These are phyloP conservation scores for Quercus variabilis DNA, from an alignment of 306 rosid genomes.

Conservation along the genomic window DNA sequence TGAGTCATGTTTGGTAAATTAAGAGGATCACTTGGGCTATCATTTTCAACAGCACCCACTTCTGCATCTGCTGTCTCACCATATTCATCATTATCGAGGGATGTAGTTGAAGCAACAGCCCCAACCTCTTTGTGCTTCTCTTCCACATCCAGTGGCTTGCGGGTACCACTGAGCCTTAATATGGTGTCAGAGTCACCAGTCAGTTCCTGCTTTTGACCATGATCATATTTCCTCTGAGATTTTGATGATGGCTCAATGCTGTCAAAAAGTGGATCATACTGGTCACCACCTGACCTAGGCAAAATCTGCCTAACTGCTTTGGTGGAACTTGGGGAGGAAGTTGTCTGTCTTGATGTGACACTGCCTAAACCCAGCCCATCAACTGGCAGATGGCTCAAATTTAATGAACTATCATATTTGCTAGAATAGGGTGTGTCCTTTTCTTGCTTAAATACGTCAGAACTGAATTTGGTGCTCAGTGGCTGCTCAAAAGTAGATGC, in stretches of 20 bases:
- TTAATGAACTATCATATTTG: conserved; percentile 35
- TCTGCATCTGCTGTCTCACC: conserved; percentile 95
- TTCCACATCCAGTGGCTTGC: conserved; percentile 49
- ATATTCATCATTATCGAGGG: conserved; percentile 74
- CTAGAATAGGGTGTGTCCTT: conserved; percentile 36
- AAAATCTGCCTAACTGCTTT: conserved; percentile 46
- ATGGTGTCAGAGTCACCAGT: conserved; percentile 51
- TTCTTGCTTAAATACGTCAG: conserved; percentile 48
- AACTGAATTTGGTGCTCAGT: conserved; percentile 58
- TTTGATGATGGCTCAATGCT: conserved; percentile 73
- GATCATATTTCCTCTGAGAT: conserved; percentile 38
- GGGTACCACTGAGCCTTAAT: conserved; percentile 48
- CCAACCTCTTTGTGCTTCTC: conserved; percentile 58
- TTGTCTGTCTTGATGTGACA: conserved; percentile 53
- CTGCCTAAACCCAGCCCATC: conserved; percentile 44
- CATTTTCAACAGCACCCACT: conserved; percentile 73
- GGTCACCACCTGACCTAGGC: conserved; percentile 54
- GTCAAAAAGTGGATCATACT: conserved; percentile 92
- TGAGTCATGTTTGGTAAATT: conserved; percentile 38
- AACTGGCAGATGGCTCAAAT: conserved; percentile 31
- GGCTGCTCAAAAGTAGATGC: conserved; percentile 90
- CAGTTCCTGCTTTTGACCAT: conserved; percentile 51
- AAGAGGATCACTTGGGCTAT: conserved; percentile 54
- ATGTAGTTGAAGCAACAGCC: conserved; percentile 69
- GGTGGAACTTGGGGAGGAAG: conserved; percentile 52